Base-by-base conservation (phyloP, 768 basidiomycete species). In the Vararia minispora region DNA sequence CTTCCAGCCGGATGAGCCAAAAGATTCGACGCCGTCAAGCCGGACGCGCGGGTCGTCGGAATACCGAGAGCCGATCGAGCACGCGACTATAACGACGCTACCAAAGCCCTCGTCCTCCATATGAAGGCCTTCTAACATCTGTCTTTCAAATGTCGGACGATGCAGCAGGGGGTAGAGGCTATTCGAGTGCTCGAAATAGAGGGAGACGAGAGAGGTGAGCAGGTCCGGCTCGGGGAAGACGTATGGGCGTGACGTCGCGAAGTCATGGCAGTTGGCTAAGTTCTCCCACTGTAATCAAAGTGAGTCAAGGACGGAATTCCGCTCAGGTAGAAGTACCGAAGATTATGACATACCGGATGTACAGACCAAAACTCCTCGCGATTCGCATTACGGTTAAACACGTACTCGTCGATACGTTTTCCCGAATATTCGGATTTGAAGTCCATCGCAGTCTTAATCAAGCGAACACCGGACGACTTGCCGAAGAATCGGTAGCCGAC, bases 281-380 rank as follows among this genome's bases (percentile, higher is more conserved):
- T 35, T 30, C 29, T 47, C 43, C 42, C 43, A 47, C 47, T 47
- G 25, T 4, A 11, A n/a, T 27, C 5, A 14, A 10, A 5, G 26
- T 6, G 23, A 33, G 39, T 14, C 24, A 33, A 24, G 34, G 11
- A 31, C 25, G 37, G 22, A n/a, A 13, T 26, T 26, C 11, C 21
- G 25, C 21, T 6, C 20, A 21, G 28, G 27, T 17, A n/a, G 4
- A 25, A 14, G 12, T 26, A 20, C 9, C 12, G 31, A 34, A 37
- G 37, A 41, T 11, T 28, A 33, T 24, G 33, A 57, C 67, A 35
- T 33, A 72, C 73, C 8, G 64, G 54, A 32, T 67, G 69, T 29
- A 57, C 44, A 4, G 59, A 53, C 76, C 74, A 77, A 43, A 69
- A 72, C 40, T 74, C 68, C 4, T 20, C 72, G 63, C 58, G 63